Evolutionary conservation across 2,329 filamentous ascomycete genomes (phyloP).

Genomic region (Fusarium staphyleae): DNA sequence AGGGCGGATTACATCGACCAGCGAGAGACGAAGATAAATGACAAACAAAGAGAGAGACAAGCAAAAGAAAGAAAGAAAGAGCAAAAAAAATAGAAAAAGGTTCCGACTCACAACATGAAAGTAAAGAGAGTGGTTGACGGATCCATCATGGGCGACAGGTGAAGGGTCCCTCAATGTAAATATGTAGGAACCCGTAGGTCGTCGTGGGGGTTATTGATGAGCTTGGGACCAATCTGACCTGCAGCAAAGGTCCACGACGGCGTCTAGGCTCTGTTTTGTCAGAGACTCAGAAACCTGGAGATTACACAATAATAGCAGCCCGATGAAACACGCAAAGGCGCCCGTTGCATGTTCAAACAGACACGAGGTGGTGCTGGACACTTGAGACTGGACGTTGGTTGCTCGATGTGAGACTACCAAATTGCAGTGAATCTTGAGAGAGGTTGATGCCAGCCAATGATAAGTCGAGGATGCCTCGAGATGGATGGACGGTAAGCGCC

Average conservation of each 20-base stretch:
- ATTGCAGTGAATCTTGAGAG: conserved; percentile 26
- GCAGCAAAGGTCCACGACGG: conserved; percentile 36
- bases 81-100: conserved; percentile 35
- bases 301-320: conserved; percentile 32
- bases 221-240: conserved; percentile 22
- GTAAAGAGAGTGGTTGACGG: conserved; percentile 71
- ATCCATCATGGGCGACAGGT: conserved; percentile 54
- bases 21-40: conserved; percentile 30
- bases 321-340: conserved; percentile 38
- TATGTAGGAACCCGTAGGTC: conserved; percentile 35
- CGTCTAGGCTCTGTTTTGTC: conserved; percentile 32
- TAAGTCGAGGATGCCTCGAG: conserved; percentile 10
- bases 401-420: conserved; percentile 28
- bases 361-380: conserved; percentile 28
- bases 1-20: conserved; percentile 29
- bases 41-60: conserved; percentile 22
- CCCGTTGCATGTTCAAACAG: conserved; percentile 38
- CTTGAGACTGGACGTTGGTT: conserved; percentile 23
- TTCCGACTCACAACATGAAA: conserved; percentile 69
- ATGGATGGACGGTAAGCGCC: conserved; percentile 37
- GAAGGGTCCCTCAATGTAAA: conserved; percentile 32
- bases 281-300: conserved; percentile 15
- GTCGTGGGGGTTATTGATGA: conserved; percentile 19
- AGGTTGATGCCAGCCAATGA: conserved; percentile 29
- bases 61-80: conserved; percentile 22